Evolutionary conservation across 1,284 basidiomycete genomes (phyloP).

Genomic region (Sanghuangporus weigelae): DNA sequence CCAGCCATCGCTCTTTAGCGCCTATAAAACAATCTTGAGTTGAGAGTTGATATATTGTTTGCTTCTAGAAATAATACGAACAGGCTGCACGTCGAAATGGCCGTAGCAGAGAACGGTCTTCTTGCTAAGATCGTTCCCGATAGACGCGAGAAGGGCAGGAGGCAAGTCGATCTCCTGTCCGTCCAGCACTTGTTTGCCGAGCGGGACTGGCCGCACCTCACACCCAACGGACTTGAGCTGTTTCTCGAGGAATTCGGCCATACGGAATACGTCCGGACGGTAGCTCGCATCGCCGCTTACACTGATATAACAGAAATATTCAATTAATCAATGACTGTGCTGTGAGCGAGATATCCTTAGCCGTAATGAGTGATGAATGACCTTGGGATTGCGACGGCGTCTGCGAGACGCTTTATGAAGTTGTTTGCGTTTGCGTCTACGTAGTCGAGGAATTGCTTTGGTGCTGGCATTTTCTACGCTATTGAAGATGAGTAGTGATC

Average conservation of each 20-base stretch:
- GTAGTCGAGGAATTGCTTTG: slow-evolving; percentile 48
- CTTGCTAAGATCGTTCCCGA: slow-evolving; percentile 83
- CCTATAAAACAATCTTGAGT: slow-evolving; percentile 18
- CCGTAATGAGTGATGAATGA: slow-evolving; percentile 25
- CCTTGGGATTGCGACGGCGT: slow-evolving; percentile 91
- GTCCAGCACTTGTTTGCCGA: slow-evolving; percentile 83
- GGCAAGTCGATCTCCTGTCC: slow-evolving; percentile 78
- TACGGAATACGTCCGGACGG: slow-evolving; percentile 73
- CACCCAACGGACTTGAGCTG: slow-evolving; percentile 76
- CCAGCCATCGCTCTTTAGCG: slow-evolving; percentile 82
- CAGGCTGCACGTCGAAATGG: slow-evolving; percentile 84
- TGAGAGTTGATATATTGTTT: not conserved
- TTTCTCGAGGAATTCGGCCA: slow-evolving; percentile 75
- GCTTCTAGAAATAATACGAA: slow-evolving; percentile 30
- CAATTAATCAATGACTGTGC: not conserved
- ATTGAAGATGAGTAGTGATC: not conserved
- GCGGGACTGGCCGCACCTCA: slow-evolving; percentile 63
- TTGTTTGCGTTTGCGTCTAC: slow-evolving; percentile 67
- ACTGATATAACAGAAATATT: slow-evolving; percentile 30
- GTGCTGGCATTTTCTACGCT: slow-evolving; percentile 31
- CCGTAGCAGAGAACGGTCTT: slow-evolving; percentile 93
- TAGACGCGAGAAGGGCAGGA: slow-evolving; percentile 80
- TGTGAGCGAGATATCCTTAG: not conserved
- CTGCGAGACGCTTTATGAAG: slow-evolving; percentile 74
- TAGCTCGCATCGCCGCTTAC: slow-evolving; percentile 63